Evolutionary conservation across 2,329 filamentous ascomycete species (phyloP), one percentile per base, ranked within the genome.

Genomic region (Albifimbria verrucaria): DNA sequence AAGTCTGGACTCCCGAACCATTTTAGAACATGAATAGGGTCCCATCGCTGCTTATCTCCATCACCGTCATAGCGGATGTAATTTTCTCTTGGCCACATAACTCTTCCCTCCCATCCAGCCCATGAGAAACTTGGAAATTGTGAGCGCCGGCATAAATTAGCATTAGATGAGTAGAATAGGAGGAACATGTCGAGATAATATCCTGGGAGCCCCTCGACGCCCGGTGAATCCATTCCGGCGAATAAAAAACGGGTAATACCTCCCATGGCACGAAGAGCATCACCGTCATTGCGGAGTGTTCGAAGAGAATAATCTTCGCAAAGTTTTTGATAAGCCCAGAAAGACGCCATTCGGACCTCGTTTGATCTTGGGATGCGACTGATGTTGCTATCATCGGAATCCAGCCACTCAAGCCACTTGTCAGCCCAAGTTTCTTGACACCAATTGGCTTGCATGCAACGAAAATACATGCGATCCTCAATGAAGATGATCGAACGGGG

Each of bases 81-180:
- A 7, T 9, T 10, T 21, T 44, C 42, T 20, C 42, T 21, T 7
- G 42, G 42, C 7, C 7, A 44, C 42, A 20, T 20, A 21, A 44
- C 22, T 15, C 15, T 20, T 4, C 42, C 42, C 15, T 44, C 42
- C 55, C 57, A 59, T 15, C 57, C 57, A 9, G 51, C 53, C 57
- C 57, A 59, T 7, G 57, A 59, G 45, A 53, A 59, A n/a, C 57
- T 59, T 5, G 55, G 49, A 36, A 59, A 59, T 3, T 43, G 55
- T 3, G 46, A 26, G 4, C 55, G 52, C 10, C 57, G 18, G 4
- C 46, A 44, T 3, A 57, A 3, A 1, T 21, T n/a, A 3, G 50
- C 55, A 15, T 50, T 4, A 12, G 42, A 44, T 20, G 7, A 44
- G 42, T 7, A 21, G 20, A 20, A 44, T 12, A 7, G 7, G 15